Base-by-base conservation (phyloP, 345 rosid genomes). In the Reutealis trisperma region DNA sequence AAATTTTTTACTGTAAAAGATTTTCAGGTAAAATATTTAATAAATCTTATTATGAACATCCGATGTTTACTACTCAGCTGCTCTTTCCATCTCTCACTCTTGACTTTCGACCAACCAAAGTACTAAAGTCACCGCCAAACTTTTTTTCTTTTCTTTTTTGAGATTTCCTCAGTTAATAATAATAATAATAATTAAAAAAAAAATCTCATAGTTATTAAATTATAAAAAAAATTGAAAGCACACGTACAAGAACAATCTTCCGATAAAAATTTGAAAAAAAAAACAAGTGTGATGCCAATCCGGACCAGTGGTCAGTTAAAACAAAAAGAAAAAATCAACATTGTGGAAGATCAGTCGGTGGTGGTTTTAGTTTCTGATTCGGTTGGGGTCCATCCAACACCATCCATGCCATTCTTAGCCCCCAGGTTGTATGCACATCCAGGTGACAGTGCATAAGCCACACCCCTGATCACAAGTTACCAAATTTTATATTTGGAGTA, bases 391-490 rank as follows among this genome's bases (percentile, higher is more conserved):
- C 83, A 51, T 75, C 59, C 59, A 64, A 47, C 10, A 80, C 79
- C 18, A 75, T 1, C 83, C 83, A 80, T 71, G 83, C 73, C 83
- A 80, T 75, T 62, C 69, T 66, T 51, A 80, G 63, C 22, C 83
- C 83, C 83, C 83, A 80, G 69, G 77, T 71, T 8, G 78, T 74
- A 47, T 80, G 83, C 18, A 80, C 75, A 11, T 80, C 83, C 11
- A 80, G 69, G 71, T 80, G 83, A 64, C 82, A 79, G 8, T 79
- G 82, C 82, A 79, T 79, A 9, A 79, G 63, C 82, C 82, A 79
- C 34, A 79, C 75, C 55, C 82, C 82, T 79, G 19, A 4, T 54
- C 54, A 57, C 41, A 41, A 47, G 24, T 27, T 55, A 45, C 21
- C 5, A 47, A 60, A 44, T 49, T 13, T 16, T 24, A 47, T 9